Evolutionary conservation across 768 basidiomycete genomes (phyloP), one percentile per base, ranked within the genome.

Genomic region (Pleurotus tuber-regium): DNA sequence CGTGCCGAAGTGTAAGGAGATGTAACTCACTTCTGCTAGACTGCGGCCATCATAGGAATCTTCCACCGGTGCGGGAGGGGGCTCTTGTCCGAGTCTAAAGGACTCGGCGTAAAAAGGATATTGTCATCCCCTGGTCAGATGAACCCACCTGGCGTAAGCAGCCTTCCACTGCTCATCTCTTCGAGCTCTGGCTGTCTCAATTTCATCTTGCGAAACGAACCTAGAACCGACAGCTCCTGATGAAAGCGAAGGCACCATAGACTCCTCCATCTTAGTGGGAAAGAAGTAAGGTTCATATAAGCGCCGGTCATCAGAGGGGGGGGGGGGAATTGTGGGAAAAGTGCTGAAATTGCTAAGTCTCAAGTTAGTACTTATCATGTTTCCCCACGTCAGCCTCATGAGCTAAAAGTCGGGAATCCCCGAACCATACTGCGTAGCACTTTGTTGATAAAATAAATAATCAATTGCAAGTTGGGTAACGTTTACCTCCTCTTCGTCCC

Each of bases 141-240:
- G 21, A 41, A 50, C 55, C 54, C 54, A 84, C 88, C 88, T 79
- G 36, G 90, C 91, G 67, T 92, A 93, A 23, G 91, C 91, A 11
- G 90, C 91, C 61, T 86, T 89, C 91, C 91, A 93, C 59, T 91
- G 88, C 60, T 89, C 89, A 4, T 93, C 91, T 55, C 83, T 74
- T 25, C 83, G 74, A 5, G 79, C 73, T 50, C 82, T 87, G 30
- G 88, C 88, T 18, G 76, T 70, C 31, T 92, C 91, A 39, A 93
- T 69, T 48, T 93, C 91, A 12, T 77, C 76, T 66, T 89, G 83
- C 36, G 90, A 84, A 56, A 93, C 81, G 68, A 93, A 93, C 50
- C 91, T 84, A 36, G 89, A 89, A 64, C 89, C 88, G 39, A 92
- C 90, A 30, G 77, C 77, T 60, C 82, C 82, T 7, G 82, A 70